A percentile compares a stretch with the other conserved stretches of the same genome.
These are phyloP conservation scores for Starmerella bombi DNA, from an alignment of 805 yeast genomes.

Conservation along the genomic window DNA sequence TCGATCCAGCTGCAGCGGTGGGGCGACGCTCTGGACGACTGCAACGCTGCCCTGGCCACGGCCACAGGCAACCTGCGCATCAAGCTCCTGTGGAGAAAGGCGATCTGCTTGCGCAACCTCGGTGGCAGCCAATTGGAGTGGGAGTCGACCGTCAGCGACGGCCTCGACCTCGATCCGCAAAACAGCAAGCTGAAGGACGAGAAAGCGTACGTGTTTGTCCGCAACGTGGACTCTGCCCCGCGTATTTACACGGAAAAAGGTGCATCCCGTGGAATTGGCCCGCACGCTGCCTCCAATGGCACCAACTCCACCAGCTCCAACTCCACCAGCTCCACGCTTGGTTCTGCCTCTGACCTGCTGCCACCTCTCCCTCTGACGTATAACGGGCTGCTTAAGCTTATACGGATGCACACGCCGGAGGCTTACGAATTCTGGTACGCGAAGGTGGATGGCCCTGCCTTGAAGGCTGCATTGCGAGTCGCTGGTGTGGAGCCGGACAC, in stretches of 20 bases:
- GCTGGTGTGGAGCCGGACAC: constrained; percentile 22
- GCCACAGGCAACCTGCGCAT: constrained; percentile 6
- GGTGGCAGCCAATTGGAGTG: constrained; percentile 10
- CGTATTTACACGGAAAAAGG: no score
- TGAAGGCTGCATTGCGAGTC: constrained; percentile 12
- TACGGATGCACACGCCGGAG: constrained; percentile 9
- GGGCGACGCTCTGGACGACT: constrained; percentile 14
- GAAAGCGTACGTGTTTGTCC: constrained; percentile 8
- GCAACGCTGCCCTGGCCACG: constrained; percentile 12
- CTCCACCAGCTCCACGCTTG: no score
- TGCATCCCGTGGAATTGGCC: no score
- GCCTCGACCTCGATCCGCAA: constrained; percentile 17
- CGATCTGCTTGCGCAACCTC: constrained; percentile 13
- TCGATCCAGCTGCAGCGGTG: constrained; percentile 14
- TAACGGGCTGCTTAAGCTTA: constrained; percentile 11
- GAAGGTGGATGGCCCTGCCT: constrained; percentile 9
- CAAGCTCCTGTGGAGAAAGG: constrained; percentile 17
- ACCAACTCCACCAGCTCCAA: no score
- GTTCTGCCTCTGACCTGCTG: no score
- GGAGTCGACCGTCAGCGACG: constrained; percentile 9
- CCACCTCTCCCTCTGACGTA: constrained; percentile 20
- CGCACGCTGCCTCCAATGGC: no score
- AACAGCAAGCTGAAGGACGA: constrained; percentile 15
- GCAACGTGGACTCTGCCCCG: constrained; percentile 9
- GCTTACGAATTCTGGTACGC: constrained; percentile 16